Evolutionary conservation across 2,329 filamentous ascomycete species (phyloP).

Genomic region (Bipolaris bicolor): DNA sequence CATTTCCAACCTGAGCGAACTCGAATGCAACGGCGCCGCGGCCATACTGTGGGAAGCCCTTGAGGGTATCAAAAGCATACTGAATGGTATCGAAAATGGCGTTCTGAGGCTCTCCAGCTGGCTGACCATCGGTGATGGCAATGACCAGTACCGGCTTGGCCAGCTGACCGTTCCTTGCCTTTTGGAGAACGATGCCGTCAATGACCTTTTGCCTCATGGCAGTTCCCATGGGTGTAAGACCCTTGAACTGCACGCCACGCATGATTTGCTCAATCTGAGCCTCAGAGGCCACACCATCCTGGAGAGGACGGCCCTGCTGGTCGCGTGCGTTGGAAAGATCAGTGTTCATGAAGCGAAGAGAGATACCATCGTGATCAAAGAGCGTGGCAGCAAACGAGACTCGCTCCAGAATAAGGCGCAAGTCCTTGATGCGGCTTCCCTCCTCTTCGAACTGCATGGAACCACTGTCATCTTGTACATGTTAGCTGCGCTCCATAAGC

Average conservation of each 20-base stretch:
- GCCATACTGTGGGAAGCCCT: constrained; percentile 56
- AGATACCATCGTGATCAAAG: constrained; percentile 73
- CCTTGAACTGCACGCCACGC: constrained; percentile 65
- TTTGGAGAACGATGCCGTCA: constrained; percentile 63
- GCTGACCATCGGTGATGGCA: constrained; percentile 70
- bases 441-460: constrained; percentile 73
- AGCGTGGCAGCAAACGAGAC: constrained; percentile 69
- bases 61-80: constrained; percentile 59
- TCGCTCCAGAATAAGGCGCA: constrained; percentile 67
- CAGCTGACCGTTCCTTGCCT: constrained; percentile 60
- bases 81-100: constrained; percentile 65
- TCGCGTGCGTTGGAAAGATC: constrained; percentile 45
- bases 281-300: constrained; percentile 63
- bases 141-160: constrained; percentile 70
- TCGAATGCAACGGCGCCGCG: constrained; percentile 68
- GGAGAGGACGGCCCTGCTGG: constrained; percentile 45
- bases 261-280: constrained; percentile 66
- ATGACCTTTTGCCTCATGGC: constrained; percentile 68
- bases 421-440: constrained; percentile 69
- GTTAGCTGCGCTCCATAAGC: constrained; percentile 14
- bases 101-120: constrained; percentile 65
- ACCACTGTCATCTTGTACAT: constrained; percentile 65
- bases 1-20: constrained; percentile 73
- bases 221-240: constrained; percentile 70
- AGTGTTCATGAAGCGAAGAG: constrained; percentile 73